Conservation (phyloP, 176 grass and related monocot genomes). For the Phyllostachys edulis region DNA sequence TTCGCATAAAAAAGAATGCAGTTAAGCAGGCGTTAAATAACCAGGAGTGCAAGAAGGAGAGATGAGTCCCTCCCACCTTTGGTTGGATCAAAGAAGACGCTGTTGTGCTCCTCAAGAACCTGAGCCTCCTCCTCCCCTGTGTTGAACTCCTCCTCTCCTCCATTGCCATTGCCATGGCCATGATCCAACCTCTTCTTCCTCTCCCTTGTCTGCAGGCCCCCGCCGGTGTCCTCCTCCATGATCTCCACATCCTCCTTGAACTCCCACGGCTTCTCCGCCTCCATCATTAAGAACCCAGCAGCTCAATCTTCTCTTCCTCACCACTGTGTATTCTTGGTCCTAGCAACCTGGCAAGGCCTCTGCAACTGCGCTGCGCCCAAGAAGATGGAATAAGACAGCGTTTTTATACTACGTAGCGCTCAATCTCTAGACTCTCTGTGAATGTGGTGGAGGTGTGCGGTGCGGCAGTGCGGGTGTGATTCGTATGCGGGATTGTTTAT, state of each 20-base stretch:
- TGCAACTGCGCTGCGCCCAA: not conserved
- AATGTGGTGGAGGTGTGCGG: not conserved
- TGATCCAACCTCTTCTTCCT: constrained; percentile 24
- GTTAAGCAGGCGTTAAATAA: not conserved
- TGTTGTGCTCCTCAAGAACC: constrained; percentile 24
- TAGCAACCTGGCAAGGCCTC: not conserved
- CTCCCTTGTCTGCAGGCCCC: constrained; percentile 37
- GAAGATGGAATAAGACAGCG: not conserved
- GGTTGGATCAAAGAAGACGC: constrained; percentile 45
- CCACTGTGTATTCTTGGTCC: not conserved
- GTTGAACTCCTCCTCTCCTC: not conserved
- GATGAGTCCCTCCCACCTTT: constrained; percentile 33
- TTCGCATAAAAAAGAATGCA: not conserved
- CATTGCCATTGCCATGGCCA: not conserved
- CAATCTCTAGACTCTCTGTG: not conserved
- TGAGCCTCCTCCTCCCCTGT: not conserved
- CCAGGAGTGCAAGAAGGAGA: not conserved
- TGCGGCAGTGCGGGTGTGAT: no score
- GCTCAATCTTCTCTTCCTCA: not conserved
- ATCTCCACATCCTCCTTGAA: constrained; percentile 37
- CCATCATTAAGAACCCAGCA: constrained; percentile 22
- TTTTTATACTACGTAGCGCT: not conserved
- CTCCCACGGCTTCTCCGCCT: constrained; percentile 54
- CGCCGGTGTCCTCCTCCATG: constrained; percentile 29
- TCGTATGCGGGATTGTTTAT: not conserved